Base-by-base conservation (phyloP, 371 early-diverging fungal genomes). In the Lichtheimia hyalospora region DNA sequence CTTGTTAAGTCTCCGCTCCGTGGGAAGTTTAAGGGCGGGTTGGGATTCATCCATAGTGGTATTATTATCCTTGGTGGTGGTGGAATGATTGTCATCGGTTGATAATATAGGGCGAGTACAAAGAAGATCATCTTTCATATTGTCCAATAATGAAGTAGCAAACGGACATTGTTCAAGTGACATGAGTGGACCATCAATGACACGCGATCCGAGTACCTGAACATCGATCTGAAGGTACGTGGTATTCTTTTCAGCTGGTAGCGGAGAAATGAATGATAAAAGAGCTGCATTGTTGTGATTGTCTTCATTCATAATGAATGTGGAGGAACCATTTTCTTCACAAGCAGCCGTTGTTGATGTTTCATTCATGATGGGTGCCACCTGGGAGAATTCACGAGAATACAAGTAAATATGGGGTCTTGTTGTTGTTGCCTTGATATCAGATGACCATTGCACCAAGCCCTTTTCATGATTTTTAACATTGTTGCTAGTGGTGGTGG, bases 141-240 rank as follows among this genome's bases (percentile, higher is more conserved):
- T 42, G 49, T 65, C 56, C 23, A 65, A 23, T 7, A 65, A 41
- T 3, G 65, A 56, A 3, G 56, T 60, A 18, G 65, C 65, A 52
- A 56, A 57, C 0, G 63, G 57, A 46, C 64, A 73, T 51, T 73
- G 69, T 10, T 69, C 60, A 13, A 75, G 44, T 0, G 73, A 53
- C 21, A 70, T 41, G 16, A 74, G 56, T 39, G 68, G 64, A 6
- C 72, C 70, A 18, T 71, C 66, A 14, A 74, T 70, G 3, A 77
- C 64, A 5, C 62, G 68, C 2, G 77, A 77, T 8, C 70, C 66
- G 20, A 77, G 65, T 4, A 77, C 74, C 57, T 77, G 71, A 46
- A 77, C 77, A 58, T 77, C 77, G 25, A 77, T 74, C 42, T 77
- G 72, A 12, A 77, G 53, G 49, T 70, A 77, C 2, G 7, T 18